Evolutionary conservation across 306 rosid species (phyloP).

Genomic region (Crotalaria pallida): DNA sequence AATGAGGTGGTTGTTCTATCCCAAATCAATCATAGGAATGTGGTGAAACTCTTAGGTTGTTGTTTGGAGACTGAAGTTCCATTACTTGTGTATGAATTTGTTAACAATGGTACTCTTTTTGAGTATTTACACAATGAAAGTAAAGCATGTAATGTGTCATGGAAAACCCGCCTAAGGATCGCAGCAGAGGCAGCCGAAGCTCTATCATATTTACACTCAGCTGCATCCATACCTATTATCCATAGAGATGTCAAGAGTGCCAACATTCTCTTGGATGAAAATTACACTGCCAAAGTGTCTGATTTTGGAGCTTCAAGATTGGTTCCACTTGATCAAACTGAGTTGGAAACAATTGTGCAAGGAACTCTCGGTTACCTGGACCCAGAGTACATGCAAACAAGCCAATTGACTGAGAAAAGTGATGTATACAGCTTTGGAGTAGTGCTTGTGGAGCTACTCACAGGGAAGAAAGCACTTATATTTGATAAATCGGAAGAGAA

Average conservation of each 20-base stretch:
- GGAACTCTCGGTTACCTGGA: conserved; percentile 50
- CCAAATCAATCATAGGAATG: conserved; percentile 44
- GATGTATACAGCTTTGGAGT: too few species aligned
- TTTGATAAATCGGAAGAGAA: conserved; percentile 9
- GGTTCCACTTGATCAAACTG: conserved; percentile 27
- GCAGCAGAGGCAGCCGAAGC: conserved; percentile 27
- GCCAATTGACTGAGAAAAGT: too few species aligned
- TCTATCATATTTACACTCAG: conserved; percentile 43
- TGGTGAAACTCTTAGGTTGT: too few species aligned
- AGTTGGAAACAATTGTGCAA: conserved; percentile 38
- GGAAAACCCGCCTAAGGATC: conserved; percentile 33
- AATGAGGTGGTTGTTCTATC: conserved; percentile 40
- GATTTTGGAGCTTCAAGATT: conserved; percentile 22
- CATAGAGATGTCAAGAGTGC: conserved; percentile 46
- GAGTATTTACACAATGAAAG: conserved; percentile 15
- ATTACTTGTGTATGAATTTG: conserved; percentile 43
- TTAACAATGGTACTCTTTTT: conserved; percentile 30
- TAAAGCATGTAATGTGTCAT: neutral
- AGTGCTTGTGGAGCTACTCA: conserved; percentile 34
- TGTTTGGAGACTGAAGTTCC: conserved; percentile 42
- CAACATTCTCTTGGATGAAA: conserved; percentile 36
- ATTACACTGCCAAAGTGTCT: conserved; percentile 32
- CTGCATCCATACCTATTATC: too few species aligned
- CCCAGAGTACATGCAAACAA: conserved; percentile 38
- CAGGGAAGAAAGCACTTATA: conserved; percentile 22